Conservation (phyloP, 2,329 filamentous ascomycete genomes). For the Emmonsia crescens region DNA sequence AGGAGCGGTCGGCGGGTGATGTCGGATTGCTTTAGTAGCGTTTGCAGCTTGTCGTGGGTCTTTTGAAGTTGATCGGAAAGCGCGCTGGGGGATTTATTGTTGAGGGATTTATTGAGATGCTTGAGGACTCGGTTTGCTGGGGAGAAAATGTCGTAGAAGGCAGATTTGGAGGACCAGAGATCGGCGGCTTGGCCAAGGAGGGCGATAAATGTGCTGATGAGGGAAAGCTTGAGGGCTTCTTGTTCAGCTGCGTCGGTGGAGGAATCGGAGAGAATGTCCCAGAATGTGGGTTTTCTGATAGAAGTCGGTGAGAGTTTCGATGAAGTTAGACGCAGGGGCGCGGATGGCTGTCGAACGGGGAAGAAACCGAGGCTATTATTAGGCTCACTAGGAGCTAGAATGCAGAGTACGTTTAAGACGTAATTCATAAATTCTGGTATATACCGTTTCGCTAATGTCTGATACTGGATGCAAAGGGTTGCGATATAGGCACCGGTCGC, state of each 20-base stretch:
- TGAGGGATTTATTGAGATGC: constrained; percentile 48
- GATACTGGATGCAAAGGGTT: constrained; percentile 70
- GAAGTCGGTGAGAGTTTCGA: constrained; percentile 19
- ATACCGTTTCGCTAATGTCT: constrained; percentile 72
- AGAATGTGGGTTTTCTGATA: constrained; percentile 47
- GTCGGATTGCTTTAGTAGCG: constrained; percentile 46
- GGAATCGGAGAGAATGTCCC: constrained; percentile 40
- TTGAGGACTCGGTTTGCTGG: constrained; percentile 50
- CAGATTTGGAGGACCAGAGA: constrained; percentile 60
- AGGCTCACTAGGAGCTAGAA: constrained; percentile 49
- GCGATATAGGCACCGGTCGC: constrained; percentile 67
- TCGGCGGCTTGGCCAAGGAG: constrained; percentile 59
- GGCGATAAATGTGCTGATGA: constrained; percentile 52
- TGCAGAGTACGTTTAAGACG: constrained; percentile 59
- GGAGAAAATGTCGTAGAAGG: constrained; percentile 69
- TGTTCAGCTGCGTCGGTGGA: constrained; percentile 12
- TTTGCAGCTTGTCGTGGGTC: constrained; percentile 27
- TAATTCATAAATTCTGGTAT: constrained; percentile 83
- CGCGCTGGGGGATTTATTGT: constrained; percentile 38
- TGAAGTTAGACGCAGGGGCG: constrained; percentile 40
- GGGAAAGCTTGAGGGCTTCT: constrained; percentile 43
- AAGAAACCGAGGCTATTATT: constrained; percentile 44
- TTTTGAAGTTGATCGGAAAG: constrained; percentile 22
- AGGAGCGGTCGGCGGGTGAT: constrained; percentile 66
- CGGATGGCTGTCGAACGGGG: constrained; percentile 48